Conservation (phyloP, 2,329 filamentous ascomycete species). For the Ilyonectria mors-panacis region DNA sequence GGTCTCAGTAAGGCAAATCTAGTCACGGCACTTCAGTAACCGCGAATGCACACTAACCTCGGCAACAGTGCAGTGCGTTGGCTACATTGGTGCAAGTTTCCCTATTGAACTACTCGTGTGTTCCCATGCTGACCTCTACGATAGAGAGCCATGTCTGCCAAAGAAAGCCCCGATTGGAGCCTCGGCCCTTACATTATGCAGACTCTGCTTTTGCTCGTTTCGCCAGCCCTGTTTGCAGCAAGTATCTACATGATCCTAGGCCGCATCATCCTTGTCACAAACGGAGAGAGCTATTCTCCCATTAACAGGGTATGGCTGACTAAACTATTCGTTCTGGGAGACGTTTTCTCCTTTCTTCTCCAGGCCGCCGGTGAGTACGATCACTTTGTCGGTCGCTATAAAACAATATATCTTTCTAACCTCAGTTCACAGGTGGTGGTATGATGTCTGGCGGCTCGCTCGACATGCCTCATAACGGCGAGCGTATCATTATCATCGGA, state of each 20-base stretch:
- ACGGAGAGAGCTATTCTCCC: constrained; percentile 56
- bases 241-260: constrained; percentile 62
- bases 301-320: constrained; percentile 60
- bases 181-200: constrained; percentile 57
- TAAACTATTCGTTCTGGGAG: constrained; percentile 64
- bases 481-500: constrained; percentile 65
- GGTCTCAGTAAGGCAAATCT: constrained; percentile 56
- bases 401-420: constrained; percentile 3
- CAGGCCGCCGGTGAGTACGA: constrained; percentile 36
- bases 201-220: constrained; percentile 52
- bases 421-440: constrained; percentile 10
- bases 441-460: constrained; percentile 20
- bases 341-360: constrained; percentile 58
- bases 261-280: constrained; percentile 51
- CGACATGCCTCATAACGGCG: constrained; percentile 46
- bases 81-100: constrained; percentile 1
- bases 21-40: background rate
- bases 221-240: constrained; percentile 59
- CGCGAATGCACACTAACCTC: background rate
- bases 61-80: constrained; percentile 1
- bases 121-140: constrained; percentile 49
- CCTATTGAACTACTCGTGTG: background rate
- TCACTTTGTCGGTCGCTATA: too few species aligned
- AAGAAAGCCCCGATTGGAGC: constrained; percentile 45
- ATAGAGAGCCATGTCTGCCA: constrained; percentile 61